These are phyloP conservation scores for Elaeagnus macrophylla DNA, from an alignment of 306 rosid species.

Conservation along the genomic window DNA sequence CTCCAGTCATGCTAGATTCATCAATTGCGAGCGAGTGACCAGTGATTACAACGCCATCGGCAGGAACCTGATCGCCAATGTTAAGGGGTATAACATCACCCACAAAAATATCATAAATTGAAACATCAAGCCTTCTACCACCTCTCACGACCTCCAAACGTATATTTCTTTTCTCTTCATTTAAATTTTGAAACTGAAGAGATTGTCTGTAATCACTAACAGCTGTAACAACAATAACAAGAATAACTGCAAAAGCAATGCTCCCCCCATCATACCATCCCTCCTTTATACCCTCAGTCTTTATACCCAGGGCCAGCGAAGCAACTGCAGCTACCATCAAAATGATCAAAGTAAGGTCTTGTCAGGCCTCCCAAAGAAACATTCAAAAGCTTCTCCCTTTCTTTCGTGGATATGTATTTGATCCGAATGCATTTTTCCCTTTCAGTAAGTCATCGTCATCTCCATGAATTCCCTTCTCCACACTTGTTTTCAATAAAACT, in stretches of 20 bases:
- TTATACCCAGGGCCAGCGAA: constrained; percentile 88
- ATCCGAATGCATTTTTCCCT: constrained; percentile 61
- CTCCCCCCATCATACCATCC: too few relatives aligned
- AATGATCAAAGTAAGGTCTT: constrained; percentile 92
- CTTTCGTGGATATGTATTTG: constrained; percentile 77
- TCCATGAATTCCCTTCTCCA: constrained; percentile 70
- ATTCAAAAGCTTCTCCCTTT: constrained; percentile 77
- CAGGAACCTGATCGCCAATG: constrained; percentile 92
- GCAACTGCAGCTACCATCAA: constrained; percentile 93
- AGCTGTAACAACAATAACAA: too few relatives aligned
- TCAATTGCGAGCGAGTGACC: constrained; percentile 91
- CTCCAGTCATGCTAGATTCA: constrained; percentile 97
- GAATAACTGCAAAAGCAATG: too few relatives aligned
- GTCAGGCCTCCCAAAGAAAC: constrained; percentile 99
- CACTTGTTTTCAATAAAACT: constrained; percentile 47
- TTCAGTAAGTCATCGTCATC: constrained; percentile 68
- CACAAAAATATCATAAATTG: constrained; percentile 81
- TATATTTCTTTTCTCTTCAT: too few relatives aligned
- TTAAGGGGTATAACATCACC: constrained; percentile 89
- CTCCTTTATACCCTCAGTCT: constrained; percentile 94
- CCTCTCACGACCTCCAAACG: constrained; percentile 92
- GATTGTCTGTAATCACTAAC: too few relatives aligned
- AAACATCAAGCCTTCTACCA: constrained; percentile 78
- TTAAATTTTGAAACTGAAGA: too few relatives aligned
- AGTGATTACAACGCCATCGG: constrained; percentile 71